phyloP scores from a whole-genome alignment of 2,329 filamentous ascomycete species.

The Cladosporium sp. region DNA sequence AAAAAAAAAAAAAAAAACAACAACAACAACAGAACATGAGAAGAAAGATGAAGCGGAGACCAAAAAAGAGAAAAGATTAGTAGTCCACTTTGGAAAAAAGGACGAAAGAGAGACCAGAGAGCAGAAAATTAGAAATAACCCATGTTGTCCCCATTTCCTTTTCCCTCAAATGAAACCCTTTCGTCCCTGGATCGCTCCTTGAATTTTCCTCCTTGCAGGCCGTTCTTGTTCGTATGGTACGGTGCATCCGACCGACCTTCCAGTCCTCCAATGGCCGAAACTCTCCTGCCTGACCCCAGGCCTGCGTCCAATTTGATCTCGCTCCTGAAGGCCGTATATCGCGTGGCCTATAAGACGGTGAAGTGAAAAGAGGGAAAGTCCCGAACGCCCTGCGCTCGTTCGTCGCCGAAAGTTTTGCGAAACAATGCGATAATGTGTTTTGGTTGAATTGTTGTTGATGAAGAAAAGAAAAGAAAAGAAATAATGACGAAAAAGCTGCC shows the following conservation, averaged over 20 bases:
- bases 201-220: neutral
- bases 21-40: too few species aligned
- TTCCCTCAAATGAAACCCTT: neutral
- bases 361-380: neutral
- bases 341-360: neutral
- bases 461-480: neutral
- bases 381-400: conserved; percentile 2
- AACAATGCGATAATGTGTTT: neutral
- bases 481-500: neutral
- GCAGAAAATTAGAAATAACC: neutral
- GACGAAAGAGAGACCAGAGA: neutral
- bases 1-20: neutral
- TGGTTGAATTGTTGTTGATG: neutral
- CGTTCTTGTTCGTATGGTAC: neutral
- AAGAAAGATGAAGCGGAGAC: neutral
- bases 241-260: neutral
- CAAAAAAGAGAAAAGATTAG: neutral
- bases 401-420: neutral
- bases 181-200: neutral
- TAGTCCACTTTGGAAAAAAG: neutral
- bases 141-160: neutral
- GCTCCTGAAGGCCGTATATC: neutral
- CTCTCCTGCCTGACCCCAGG: neutral
- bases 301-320: neutral
- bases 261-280: neutral